Percentiles rank a stretch among this genome's conserved stretches.
Conservation (phyloP, 805 yeast genomes). For the Kazachstania africana region DNA sequence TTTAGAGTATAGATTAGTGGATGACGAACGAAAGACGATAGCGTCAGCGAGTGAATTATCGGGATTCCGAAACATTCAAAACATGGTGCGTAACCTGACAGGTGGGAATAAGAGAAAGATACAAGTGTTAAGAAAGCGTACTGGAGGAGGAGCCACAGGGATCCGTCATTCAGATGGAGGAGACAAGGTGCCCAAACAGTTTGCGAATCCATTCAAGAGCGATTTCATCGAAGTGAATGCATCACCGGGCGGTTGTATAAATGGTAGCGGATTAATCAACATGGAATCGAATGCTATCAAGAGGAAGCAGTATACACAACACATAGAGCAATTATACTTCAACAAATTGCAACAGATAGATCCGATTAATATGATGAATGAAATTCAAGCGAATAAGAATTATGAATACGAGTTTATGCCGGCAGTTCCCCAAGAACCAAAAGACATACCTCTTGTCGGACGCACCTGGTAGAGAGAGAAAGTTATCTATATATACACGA, state of each 20-base stretch:
- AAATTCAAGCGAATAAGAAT: neutral
- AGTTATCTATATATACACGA: too few species aligned
- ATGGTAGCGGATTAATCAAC: constrained; percentile 88
- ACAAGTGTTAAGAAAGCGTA: constrained; percentile 21
- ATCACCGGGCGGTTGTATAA: constrained; percentile 94
- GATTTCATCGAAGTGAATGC: constrained; percentile 95
- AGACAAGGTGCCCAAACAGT: constrained; percentile 7
- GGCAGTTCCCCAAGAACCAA: constrained; percentile 7
- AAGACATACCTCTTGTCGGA: constrained; percentile 15
- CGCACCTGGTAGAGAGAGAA: constrained; percentile 13
- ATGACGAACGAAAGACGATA: constrained; percentile 30
- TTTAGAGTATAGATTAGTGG: constrained; percentile 50
- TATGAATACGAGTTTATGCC: constrained; percentile 13
- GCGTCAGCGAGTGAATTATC: constrained; percentile 59
- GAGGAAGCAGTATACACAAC: constrained; percentile 9
- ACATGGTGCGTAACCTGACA: constrained; percentile 50
- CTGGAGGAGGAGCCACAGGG: constrained; percentile 7
- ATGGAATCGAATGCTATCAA: constrained; percentile 25
- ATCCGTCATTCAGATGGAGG: neutral
- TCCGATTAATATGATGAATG: constrained; percentile 5
- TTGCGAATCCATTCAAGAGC: constrained; percentile 52
- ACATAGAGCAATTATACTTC: constrained; percentile 7
- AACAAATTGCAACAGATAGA: constrained; percentile 7
- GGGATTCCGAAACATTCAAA: constrained; percentile 92
- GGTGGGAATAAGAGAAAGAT: constrained; percentile 12